Conservation (phyloP, 305 asterid genomes). For the Andrographis paniculata region DNA sequence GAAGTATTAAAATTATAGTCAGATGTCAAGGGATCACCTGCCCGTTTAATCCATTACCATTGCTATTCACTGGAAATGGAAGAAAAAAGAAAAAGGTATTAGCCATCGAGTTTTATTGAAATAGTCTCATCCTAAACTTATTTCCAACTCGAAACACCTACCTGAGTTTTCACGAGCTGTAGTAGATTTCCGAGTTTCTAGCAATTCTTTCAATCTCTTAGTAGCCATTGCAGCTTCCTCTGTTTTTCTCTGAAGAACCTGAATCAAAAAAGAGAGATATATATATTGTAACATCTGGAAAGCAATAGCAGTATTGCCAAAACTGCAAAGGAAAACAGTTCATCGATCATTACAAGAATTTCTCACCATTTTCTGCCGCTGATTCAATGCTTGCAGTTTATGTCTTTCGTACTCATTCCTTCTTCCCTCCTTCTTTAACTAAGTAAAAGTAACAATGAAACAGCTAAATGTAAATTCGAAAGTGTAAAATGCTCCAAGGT, state of each 20-base stretch:
- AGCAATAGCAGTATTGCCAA: too few relatives aligned
- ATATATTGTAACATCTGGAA: not conserved
- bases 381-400: conserved; percentile 92
- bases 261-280: conserved; percentile 15
- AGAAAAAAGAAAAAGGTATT: not conserved
- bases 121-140: not conserved
- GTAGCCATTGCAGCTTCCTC: conserved; percentile 99
- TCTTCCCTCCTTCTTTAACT: conserved; percentile 98
- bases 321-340: conserved; percentile 4
- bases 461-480: too few relatives aligned
- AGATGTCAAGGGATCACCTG: conserved; percentile 41
- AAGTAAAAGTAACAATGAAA: conserved; percentile 16
- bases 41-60: conserved; percentile 67
- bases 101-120: too few relatives aligned
- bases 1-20: not conserved
- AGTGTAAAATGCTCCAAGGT: too few relatives aligned
- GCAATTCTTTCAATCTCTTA: conserved; percentile 91
- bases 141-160: conserved; percentile 19
- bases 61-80: conserved; percentile 54
- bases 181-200: conserved; percentile 93
- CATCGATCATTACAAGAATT: conserved; percentile 11
- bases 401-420: conserved; percentile 96
- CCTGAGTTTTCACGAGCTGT: conserved; percentile 87
- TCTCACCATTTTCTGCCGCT: conserved; percentile 93
- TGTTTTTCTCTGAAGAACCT: conserved; percentile 99